Conservation (phyloP, 352 stramenopile species). For the Phytophthora capsici region DNA sequence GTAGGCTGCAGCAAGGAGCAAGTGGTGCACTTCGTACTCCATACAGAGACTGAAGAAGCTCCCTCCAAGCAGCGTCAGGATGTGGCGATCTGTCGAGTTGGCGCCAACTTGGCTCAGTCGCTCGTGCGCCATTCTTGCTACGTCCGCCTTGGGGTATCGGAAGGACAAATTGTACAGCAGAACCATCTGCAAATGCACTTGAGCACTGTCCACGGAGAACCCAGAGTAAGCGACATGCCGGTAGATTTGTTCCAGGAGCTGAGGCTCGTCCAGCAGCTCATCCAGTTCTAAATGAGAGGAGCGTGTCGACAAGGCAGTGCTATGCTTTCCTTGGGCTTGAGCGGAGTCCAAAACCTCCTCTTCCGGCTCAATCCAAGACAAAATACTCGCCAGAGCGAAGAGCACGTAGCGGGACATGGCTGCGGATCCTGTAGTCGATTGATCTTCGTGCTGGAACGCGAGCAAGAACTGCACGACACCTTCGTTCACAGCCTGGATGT, state of each 20-base stretch:
- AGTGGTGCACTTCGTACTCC: conserved; percentile 61
- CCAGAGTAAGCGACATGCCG: conserved; percentile 46
- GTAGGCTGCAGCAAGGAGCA: conserved; percentile 42
- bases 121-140: conserved; percentile 42
- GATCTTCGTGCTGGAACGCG: conserved; percentile 39
- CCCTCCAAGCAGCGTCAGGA: conserved; percentile 50
- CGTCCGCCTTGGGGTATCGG: conserved; percentile 60
- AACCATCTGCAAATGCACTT: conserved; percentile 70
- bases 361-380: conserved; percentile 65
- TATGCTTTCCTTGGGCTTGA: conserved; percentile 3
- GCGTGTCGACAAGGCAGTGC: background rate
- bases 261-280: conserved; percentile 55
- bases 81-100: conserved; percentile 15
- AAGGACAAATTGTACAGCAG: conserved; percentile 83
- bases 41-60: conserved; percentile 75
- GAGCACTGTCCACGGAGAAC: conserved; percentile 47
- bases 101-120: conserved; percentile 49
- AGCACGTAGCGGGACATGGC: conserved; percentile 67
- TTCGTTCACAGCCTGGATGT: conserved; percentile 49
- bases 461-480: conserved; percentile 68
- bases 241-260: conserved; percentile 54
- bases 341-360: conserved; percentile 5
- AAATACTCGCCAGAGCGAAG: conserved; percentile 61
- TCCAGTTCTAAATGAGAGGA: conserved; percentile 33
- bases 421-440: background rate